Evolutionary conservation across 352 stramenopile species (phyloP).

Genomic region (Pythium phragmitis): DNA sequence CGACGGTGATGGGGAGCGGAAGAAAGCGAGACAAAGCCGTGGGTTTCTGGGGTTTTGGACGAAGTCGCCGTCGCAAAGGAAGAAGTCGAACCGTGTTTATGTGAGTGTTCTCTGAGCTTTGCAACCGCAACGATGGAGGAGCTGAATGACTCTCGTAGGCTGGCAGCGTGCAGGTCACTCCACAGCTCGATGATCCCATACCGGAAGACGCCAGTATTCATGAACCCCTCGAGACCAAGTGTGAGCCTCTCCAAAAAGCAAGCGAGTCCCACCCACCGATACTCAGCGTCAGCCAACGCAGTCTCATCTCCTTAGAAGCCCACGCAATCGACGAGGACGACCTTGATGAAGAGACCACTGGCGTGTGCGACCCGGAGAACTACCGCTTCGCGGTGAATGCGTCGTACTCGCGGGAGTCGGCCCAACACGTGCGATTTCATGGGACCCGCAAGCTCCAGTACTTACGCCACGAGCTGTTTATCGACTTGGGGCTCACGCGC

Average conservation of each 20-base stretch:
- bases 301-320: neutral
- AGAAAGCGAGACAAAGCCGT: neutral
- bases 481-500: conserved; percentile 53
- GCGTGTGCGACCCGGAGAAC: conserved; percentile 39
- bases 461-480: conserved; percentile 75
- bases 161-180: conserved; percentile 8
- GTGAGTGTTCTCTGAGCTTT: conserved; percentile 11
- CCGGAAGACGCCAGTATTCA: neutral
- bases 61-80: neutral
- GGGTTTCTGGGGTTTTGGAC: conserved; percentile 6
- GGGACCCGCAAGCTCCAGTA: conserved; percentile 75
- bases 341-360: conserved; percentile 13
- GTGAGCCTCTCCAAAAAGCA: neutral
- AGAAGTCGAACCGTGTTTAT: conserved; percentile 24
- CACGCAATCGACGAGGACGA: conserved; percentile 4
- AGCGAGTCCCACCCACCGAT: neutral
- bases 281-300: neutral
- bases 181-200: conserved; percentile 13
- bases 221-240: neutral
- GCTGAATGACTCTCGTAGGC: conserved; percentile 2
- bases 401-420: conserved; percentile 42
- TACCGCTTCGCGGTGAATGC: conserved; percentile 59
- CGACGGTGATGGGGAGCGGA: neutral
- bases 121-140: too few species aligned
- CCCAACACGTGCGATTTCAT: conserved; percentile 60